Conservation (phyloP, 345 rosid genomes). For the Pistacia atlantica region DNA sequence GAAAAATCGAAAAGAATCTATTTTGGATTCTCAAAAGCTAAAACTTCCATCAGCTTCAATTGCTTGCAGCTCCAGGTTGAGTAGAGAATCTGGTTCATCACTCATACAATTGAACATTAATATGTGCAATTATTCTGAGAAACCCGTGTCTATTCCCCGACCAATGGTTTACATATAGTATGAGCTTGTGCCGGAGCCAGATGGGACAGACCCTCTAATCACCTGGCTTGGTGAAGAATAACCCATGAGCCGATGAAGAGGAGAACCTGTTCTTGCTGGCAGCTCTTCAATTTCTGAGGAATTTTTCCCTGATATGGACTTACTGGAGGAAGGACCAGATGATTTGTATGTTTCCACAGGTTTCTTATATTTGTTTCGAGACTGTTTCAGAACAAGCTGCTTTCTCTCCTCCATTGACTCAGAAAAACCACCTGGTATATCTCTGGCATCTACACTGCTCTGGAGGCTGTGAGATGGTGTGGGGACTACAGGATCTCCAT, state of each 20-base stretch:
- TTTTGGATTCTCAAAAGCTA: too few relatives aligned
- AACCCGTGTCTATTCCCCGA: constrained; percentile 2
- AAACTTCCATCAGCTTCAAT: too few relatives aligned
- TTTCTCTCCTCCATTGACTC: constrained; percentile 35
- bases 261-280: constrained; percentile 49
- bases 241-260: constrained; percentile 87
- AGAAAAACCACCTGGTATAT: constrained; percentile 15
- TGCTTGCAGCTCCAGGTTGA: background rate
- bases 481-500: constrained; percentile 31
- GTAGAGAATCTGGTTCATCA: background rate
- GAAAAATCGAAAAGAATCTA: background rate
- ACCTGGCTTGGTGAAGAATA: constrained; percentile 72
- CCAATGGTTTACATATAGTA: background rate
- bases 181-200: constrained; percentile 20
- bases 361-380: constrained; percentile 26
- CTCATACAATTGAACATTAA: too few relatives aligned
- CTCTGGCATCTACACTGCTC: constrained; percentile 14
- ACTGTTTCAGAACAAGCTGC: constrained; percentile 26
- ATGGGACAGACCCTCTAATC: constrained; percentile 34
- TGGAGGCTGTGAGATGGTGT: constrained; percentile 22
- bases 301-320: constrained; percentile 29
- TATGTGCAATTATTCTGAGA: background rate
- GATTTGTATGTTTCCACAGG: constrained; percentile 33
- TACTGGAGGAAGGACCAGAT: constrained; percentile 32
- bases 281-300: constrained; percentile 47